Base-by-base conservation (phyloP, 768 basidiomycete species). In the Leucocoprinus leucothites region DNA sequence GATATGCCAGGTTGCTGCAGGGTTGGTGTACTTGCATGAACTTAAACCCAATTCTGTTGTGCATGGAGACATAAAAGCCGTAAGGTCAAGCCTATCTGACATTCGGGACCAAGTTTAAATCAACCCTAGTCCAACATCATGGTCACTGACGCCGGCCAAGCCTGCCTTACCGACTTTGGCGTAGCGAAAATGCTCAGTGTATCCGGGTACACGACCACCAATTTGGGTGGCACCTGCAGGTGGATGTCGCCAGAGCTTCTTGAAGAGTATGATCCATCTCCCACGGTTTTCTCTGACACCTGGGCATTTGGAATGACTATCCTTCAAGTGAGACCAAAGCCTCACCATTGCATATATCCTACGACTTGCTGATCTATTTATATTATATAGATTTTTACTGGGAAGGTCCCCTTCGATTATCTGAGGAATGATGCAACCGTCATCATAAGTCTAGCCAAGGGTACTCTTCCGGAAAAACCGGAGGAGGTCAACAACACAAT, bases 241-340 rank as follows among this genome's bases (percentile, higher is more conserved):
- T 77, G 75, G 61, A 76, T 75, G 70, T 71, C 73, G 5, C 61
- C 62, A 3, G 74, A 76, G 50, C 61, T 76, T 42, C 48, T 60
- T 50, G 57, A 60, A 19, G 54, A 61, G 9, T 21, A 51, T 28
- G 45, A 47, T 1, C 55, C 61, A 26, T 58, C 51, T 22, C 56
- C 52, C 13, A 71, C 73, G 11, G 25, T 16, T 44, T 57, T 56
- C 24, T 62, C 69, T 1, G 74, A 75, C 57, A 54, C 67, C 11
- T 75, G 73, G 74, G 70, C 74, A 2, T 69, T 69, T 41, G 71
- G 60, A 1, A 71, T 74, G 60, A 67, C 70, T 3, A 64, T 66
- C 22, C 65, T 74, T 4, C 69, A 75, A 63, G 74, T 72, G 31
- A 31, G 31, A 11, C 31, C n/a, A n/a, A n/a, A n/a, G n/a, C n/a